Conservation (phyloP, 176 grass and related monocot genomes). For the Hsuehochloa calcarea region DNA sequence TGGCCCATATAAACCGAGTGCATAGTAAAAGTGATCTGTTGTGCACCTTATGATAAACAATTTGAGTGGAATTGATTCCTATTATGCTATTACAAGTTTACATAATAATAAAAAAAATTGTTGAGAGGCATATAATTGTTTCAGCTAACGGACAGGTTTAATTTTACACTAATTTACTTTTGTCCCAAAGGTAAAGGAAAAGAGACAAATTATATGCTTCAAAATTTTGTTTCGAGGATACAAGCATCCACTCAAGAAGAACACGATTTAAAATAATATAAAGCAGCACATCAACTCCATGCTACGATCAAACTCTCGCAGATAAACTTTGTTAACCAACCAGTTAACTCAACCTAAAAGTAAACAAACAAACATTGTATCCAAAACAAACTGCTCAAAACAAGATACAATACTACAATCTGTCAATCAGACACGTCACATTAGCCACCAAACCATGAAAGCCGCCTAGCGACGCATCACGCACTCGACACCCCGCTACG, state of each 20-base stretch:
- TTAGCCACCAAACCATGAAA: not conserved
- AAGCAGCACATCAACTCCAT: not conserved
- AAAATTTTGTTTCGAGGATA: not conserved
- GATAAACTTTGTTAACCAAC: not conserved
- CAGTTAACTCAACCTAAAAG: not conserved
- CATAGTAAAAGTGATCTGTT: slow-evolving; percentile 40
- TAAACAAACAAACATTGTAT: not conserved
- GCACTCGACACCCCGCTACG: not conserved
- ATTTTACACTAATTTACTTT: not conserved
- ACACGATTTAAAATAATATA: not conserved
- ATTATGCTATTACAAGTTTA: not conserved
- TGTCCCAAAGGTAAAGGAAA: not conserved
- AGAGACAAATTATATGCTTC: not conserved
- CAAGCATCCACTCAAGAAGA: not conserved
- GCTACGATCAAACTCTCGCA: not conserved
- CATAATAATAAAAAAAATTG: not conserved
- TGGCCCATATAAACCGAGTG: not conserved
- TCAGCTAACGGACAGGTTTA: not conserved
- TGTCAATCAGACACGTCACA: not conserved
- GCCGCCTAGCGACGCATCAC: not conserved
- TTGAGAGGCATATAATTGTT: not conserved
- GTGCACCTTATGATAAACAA: not conserved
- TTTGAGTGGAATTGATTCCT: not conserved
- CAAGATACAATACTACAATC: not conserved
- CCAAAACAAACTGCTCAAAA: rapidly evolving